Percentiles rank a stretch among this genome's conserved stretches.
Evolutionary conservation across 441 rosid genomes (phyloP).

Genomic region (Erodium texanum): DNA sequence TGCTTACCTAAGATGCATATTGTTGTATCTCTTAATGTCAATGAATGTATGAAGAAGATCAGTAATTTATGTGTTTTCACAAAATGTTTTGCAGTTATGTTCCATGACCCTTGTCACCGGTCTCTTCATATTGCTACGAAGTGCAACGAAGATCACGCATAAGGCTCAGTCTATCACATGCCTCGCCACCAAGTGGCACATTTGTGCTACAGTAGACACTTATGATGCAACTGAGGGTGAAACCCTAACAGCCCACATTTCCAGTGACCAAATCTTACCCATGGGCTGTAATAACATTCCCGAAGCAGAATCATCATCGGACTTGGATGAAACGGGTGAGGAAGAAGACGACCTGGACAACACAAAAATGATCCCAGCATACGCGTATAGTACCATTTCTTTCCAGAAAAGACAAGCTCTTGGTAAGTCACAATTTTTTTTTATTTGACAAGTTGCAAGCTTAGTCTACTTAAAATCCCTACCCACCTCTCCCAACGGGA

Average conservation of each 20-base stretch:
- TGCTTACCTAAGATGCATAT: too few species aligned
- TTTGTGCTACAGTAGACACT: conserved; percentile 65
- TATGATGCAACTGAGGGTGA: conserved; percentile 53
- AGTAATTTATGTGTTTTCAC: background rate
- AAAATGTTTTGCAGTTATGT: conserved; percentile 46
- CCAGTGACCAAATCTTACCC: conserved; percentile 18
- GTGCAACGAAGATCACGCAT: conserved; percentile 88
- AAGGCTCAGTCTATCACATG: conserved; percentile 72
- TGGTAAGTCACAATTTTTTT: conserved; percentile 30
- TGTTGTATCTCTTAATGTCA: background rate
- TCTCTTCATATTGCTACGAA: conserved; percentile 51
- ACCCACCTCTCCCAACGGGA: too few species aligned
- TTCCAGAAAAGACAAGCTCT: conserved; percentile 86
- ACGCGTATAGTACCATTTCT: conserved; percentile 64
- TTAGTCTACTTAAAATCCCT: too few species aligned
- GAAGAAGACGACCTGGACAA: conserved; percentile 87
- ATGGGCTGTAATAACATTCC: background rate
- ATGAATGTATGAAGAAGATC: background rate
- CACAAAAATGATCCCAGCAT: conserved; percentile 58
- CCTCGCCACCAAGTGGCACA: conserved; percentile 87
- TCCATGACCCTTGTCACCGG: conserved; percentile 64
- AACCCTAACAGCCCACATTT: conserved; percentile 36
- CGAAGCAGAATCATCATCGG: conserved; percentile 29
- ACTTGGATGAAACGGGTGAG: conserved; percentile 47
- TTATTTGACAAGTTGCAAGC: too few species aligned